Base-by-base conservation (phyloP, 495 filamentous ascomycete genomes). In the Aspergillus sclerotioniger region DNA sequence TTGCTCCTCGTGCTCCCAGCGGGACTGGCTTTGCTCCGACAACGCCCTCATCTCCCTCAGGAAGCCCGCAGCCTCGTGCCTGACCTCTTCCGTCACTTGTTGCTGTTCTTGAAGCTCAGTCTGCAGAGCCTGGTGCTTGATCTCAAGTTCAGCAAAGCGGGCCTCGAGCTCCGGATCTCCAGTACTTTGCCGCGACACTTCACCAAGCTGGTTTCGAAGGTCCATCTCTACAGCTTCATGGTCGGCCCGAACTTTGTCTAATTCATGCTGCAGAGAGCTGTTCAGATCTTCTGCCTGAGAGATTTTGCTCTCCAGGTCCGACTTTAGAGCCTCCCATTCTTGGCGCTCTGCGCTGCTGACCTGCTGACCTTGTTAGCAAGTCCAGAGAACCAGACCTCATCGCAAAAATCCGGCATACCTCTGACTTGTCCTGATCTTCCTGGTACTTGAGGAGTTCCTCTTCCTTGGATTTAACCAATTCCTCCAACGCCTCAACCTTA, bases 1-100 rank as follows among this genome's bases (percentile, higher is more conserved):
- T 45, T 83, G 81, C 43, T 92, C 83, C 73, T 98, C 93, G 51
- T 84, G 85, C 57, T 96, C 91, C 77, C 87, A 87, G 12, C 88
- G 84, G n/a, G 84, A 72, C 54, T 85, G 84, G 61, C 85, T 92
- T 53, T 90, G 86, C 54, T 90, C 84, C 12, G 91, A 92, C 37
- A 98, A 80, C 31, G 78, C 77, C 61, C 88, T 87, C 95, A 98
- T 98, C 71, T 98, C 92, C 58, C 82, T 81, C 15, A 98, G 75
- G 68, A 91, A 96, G 49, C 86, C 81, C 53, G 90, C 84, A 0
- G 95, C 92, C 74, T 96, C 90, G 35, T 82, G 84, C 19, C 90
- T 84, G 33, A 97, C 94, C 66, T 96, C 90, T 54, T 92, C 88
- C 0, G 92, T 96, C n/a, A 96, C 81, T 49, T 88, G 81, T 54